These are phyloP conservation scores for Viridothelium virens DNA, from an alignment of 495 filamentous ascomycete species.

Conservation along the genomic window DNA sequence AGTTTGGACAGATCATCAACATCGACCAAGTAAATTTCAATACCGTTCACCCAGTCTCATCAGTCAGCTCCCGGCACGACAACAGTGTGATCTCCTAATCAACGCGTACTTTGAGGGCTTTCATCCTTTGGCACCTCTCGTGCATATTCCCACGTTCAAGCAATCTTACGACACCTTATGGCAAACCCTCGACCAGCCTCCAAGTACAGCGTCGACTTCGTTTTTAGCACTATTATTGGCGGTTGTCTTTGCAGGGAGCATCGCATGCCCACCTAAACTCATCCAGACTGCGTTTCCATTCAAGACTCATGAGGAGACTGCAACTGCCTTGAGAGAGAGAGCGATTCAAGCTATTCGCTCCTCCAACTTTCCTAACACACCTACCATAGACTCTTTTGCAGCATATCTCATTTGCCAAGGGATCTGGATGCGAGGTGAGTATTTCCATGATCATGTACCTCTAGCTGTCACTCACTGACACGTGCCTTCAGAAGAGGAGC, in stretches of 20 bases:
- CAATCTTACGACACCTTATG: conserved; percentile 14
- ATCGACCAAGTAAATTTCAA: conserved; percentile 1
- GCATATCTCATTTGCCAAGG: conserved; percentile 16
- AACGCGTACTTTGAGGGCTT: conserved; percentile 12
- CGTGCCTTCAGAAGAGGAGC: conserved; percentile 11
- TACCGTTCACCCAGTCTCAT: not conserved
- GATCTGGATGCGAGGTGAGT: conserved; percentile 10
- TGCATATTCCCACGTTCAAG: conserved; percentile 12
- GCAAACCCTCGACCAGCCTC: conserved; percentile 6
- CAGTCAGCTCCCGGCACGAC: conserved; percentile 9
- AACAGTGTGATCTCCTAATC: conserved; percentile 11
- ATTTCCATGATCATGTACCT: not conserved
- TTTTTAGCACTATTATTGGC: conserved; percentile 12
- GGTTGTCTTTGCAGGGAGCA: conserved; percentile 13
- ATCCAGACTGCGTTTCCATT: conserved; percentile 1
- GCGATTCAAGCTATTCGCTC: conserved; percentile 12
- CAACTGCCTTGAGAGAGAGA: conserved; percentile 10
- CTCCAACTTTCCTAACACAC: conserved; percentile 13
- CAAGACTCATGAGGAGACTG: conserved; percentile 12
- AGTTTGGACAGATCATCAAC: not conserved
- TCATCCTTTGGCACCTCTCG: conserved; percentile 14
- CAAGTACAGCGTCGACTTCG: conserved; percentile 1
- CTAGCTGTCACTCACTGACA: not conserved
- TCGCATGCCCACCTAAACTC: conserved; percentile 8
- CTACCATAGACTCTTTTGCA: conserved; percentile 13